Conservation (phyloP, 179 eudicot species). For the Silene vulgaris region DNA sequence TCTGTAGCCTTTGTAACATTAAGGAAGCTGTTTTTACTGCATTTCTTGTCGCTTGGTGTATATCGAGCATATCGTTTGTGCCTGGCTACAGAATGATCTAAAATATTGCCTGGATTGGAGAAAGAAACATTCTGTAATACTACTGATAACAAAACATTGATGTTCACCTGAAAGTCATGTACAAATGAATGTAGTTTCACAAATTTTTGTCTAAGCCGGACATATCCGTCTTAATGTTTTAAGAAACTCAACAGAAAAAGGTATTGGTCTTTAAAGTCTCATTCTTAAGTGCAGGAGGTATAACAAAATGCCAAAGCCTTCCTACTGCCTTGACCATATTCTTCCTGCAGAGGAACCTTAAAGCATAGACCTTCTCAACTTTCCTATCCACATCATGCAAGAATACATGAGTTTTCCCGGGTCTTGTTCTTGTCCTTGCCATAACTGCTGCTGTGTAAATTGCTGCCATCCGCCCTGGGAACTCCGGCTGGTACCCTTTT, state of each 20-base stretch:
- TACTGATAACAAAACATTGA: background rate
- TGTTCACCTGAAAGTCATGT: background rate
- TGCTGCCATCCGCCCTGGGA: conserved; percentile 64
- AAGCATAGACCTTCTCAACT: conserved; percentile 49
- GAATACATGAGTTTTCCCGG: conserved; percentile 54
- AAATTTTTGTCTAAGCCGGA: no score
- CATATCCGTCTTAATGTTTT: no score
- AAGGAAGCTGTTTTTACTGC: background rate
- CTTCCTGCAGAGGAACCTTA: conserved; percentile 48
- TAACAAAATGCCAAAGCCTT: conserved; percentile 48
- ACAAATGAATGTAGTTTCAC: background rate
- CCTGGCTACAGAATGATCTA: background rate
- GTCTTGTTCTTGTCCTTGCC: conserved; percentile 45
- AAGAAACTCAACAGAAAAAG: conserved; percentile 29
- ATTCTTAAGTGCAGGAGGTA: conserved; percentile 37
- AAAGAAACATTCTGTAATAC: background rate
- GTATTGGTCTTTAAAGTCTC: conserved; percentile 19
- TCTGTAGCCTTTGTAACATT: background rate
- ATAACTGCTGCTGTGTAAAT: conserved; percentile 55
- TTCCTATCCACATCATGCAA: conserved; percentile 54
- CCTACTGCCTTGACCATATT: conserved; percentile 39
- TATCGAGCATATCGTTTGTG: background rate
- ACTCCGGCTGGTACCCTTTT: conserved; percentile 44
- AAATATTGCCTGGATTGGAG: background rate
- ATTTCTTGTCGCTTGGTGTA: background rate